Conservation (phyloP, 2,329 filamentous ascomycete species). For the Cercospora sp. region DNA sequence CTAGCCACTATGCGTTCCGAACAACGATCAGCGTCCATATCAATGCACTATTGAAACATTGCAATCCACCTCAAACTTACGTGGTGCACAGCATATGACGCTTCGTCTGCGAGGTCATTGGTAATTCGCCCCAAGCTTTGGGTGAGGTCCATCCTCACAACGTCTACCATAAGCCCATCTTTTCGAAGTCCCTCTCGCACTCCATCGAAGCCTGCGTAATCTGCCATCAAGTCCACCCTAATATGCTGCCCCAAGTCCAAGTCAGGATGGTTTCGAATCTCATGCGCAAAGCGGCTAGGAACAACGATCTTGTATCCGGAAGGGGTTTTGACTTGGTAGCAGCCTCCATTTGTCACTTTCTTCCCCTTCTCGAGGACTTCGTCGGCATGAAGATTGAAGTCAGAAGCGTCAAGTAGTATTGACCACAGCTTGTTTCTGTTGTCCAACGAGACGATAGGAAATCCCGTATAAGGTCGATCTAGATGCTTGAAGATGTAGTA, state of each 20-base stretch:
- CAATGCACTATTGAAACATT: background rate
- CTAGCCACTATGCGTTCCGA: background rate
- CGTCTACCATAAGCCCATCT: conserved; percentile 5
- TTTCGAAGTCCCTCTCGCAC: background rate
- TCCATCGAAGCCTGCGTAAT: conserved; percentile 9
- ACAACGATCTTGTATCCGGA: background rate
- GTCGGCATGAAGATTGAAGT: background rate
- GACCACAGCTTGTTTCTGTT: background rate
- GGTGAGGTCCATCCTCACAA: conserved; percentile 26
- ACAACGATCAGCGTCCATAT: background rate
- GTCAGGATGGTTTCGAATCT: background rate
- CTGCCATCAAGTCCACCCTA: background rate
- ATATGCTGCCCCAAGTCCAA: background rate
- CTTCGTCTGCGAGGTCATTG: background rate
- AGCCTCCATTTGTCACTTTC: background rate
- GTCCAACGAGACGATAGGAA: background rate
- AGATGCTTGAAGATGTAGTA: background rate
- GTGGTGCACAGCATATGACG: background rate
- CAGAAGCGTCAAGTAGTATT: background rate
- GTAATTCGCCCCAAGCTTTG: conserved; percentile 11
- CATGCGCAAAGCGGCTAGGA: background rate
- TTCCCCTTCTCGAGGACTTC: background rate
- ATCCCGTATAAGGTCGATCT: background rate
- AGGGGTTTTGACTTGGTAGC: background rate
- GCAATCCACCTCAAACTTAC: background rate